A percentile compares a stretch with the other conserved stretches of the same genome.
Evolutionary conservation across 2,329 filamentous ascomycete species (phyloP).

Genomic region (Lachnellula arida): DNA sequence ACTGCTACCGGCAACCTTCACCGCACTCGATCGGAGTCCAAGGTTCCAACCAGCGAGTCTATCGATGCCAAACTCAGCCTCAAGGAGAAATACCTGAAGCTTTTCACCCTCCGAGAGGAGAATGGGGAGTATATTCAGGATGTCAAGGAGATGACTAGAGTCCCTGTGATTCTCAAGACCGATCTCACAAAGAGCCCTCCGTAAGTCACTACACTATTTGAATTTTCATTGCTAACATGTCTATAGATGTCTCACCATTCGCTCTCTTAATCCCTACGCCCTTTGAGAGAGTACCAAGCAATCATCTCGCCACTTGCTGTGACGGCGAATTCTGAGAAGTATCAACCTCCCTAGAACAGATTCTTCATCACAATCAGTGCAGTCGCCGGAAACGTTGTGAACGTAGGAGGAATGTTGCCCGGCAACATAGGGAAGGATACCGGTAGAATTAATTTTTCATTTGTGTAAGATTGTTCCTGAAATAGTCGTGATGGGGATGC

Average conservation of each 20-base stretch:
- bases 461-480: slow-evolving; percentile 19
- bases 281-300: slow-evolving; percentile 14
- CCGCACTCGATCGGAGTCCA: slow-evolving; percentile 90
- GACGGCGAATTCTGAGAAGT: neutral
- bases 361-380: slow-evolving; percentile 2
- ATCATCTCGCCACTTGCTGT: neutral
- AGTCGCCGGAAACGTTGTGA: neutral
- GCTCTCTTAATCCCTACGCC: slow-evolving; percentile 76
- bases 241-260: slow-evolving; percentile 72
- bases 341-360: neutral
- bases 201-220: slow-evolving; percentile 57
- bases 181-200: slow-evolving; percentile 98
- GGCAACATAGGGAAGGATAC: neutral
- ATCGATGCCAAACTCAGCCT: slow-evolving; percentile 77
- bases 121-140: slow-evolving; percentile 97
- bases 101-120: slow-evolving; percentile 87
- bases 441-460: slow-evolving; percentile 13
- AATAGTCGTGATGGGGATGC: slow-evolving; percentile 8
- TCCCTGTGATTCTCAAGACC: slow-evolving; percentile 97
- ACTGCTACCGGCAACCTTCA: slow-evolving; percentile 65
- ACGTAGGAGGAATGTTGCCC: neutral
- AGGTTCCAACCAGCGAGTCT: slow-evolving; percentile 69
- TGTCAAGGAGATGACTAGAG: slow-evolving; percentile 93
- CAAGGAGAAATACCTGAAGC: slow-evolving; percentile 92
- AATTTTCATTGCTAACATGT: slow-evolving; percentile 35